Conservation (phyloP, 108 stramenopile genomes). For the Discostella pseudostelligera region DNA sequence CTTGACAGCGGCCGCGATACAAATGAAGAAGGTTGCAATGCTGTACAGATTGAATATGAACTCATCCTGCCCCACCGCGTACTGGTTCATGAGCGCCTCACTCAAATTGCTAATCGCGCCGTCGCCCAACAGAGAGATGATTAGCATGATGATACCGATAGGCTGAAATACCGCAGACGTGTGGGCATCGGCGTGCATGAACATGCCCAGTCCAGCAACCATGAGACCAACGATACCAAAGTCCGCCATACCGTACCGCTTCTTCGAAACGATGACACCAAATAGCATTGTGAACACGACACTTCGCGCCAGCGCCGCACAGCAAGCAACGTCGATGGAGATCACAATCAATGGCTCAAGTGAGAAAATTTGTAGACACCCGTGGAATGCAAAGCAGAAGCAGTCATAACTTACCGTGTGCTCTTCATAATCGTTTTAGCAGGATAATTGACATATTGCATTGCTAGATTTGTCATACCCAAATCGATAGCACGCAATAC, state of each 20-base stretch:
- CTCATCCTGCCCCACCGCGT: slow-evolving; percentile 88
- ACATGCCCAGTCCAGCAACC: slow-evolving; percentile 79
- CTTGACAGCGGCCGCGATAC: slow-evolving; percentile 59
- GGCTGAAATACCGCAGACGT: slow-evolving; percentile 79
- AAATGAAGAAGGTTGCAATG: slow-evolving; percentile 78
- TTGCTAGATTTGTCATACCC: slow-evolving; percentile 86
- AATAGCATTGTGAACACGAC: slow-evolving; percentile 92
- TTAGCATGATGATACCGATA: slow-evolving; percentile 81
- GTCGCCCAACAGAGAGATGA: slow-evolving; percentile 77
- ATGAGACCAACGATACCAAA: slow-evolving; percentile 77
- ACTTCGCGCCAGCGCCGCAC: no score
- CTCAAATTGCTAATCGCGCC: slow-evolving; percentile 82
- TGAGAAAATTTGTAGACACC: no score
- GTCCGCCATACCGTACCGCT: slow-evolving; percentile 63
- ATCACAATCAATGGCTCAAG: no score
- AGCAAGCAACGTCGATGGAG: no score
- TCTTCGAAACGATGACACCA: slow-evolving; percentile 72
- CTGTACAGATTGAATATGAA: slow-evolving; percentile 86
- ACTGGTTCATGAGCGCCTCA: slow-evolving; percentile 83
- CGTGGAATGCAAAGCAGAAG: no score
- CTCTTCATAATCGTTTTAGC: slow-evolving; percentile 89
- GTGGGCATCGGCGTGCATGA: slow-evolving; percentile 87
- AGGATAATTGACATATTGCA: slow-evolving; percentile 92
- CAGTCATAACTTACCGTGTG: no score
- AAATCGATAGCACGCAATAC: slow-evolving; percentile 82